Evolutionary conservation across 2,329 filamentous ascomycete genomes (phyloP), one percentile per base, ranked within the genome.

Genomic region (Byssochlamys sp.): DNA sequence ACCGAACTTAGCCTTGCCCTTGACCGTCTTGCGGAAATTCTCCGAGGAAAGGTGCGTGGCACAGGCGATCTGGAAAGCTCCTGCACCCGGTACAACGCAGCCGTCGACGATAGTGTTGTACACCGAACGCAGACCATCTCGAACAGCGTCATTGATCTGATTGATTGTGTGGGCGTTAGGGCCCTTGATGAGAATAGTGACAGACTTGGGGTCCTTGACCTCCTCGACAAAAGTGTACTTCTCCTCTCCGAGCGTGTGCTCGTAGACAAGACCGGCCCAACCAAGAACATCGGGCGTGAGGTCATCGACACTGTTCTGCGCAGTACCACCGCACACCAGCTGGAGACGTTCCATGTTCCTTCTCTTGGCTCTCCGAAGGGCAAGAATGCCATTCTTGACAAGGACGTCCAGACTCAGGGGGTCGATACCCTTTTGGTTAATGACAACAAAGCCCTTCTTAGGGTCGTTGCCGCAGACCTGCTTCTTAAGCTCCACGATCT

Each of bases 51-150:
- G 81, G 74, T 96, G 91, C 52, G 86, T 82, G 26, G 91, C 90
- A 66, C 90, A 95, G 31, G 94, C 91, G 52, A 99, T 86, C 75
- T 99, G 94, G 84, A 96, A 99, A 54, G 94, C 90, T 67, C 94
- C 94, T 58, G 86, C 94, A 58, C 94, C 94, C 1, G 94, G 94
- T 27, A 99, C 90, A 24, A 99, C 94, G 65, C 89, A 92, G 76
- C 87, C 85, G 73, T 99, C 94, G n/a, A 97, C 92, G 73, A 99
- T 97, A 81, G 95, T 96, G 81, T 99, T 99, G 84, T 96, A 97
- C 54, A 97, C 94, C 72, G 90, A 95, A 70, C 94, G 85, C 65
- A 99, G 82, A 61, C 94, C 94, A 71, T 99, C 94, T 56, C 94
- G 85, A 51, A 97, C 94, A 2, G 94, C 94, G 71, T 99, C 94